phyloP scores from a whole-genome alignment of 2,329 filamentous ascomycete genomes.

The Dichotomopilus funicola region DNA sequence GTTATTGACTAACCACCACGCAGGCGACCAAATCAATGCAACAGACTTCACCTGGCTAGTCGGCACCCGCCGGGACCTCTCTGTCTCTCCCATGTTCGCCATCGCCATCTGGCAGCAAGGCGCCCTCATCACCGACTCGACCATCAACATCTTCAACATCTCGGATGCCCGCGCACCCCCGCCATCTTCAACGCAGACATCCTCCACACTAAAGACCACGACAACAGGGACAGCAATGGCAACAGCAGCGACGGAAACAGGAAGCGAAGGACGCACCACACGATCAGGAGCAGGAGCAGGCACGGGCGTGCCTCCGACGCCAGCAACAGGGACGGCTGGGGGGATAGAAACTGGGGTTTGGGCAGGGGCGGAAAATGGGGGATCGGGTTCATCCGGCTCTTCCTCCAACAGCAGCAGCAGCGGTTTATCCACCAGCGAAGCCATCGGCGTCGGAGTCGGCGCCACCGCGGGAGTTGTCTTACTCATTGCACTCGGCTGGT shows the following conservation, averaged over 20 bases:
- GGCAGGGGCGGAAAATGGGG: too few species aligned
- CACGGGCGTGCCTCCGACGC: too few species aligned
- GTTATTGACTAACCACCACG: too few species aligned
- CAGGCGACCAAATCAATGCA: not conserved
- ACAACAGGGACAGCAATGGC: not conserved
- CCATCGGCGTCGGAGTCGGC: not conserved
- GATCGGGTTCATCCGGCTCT: too few species aligned
- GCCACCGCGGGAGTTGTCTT: not conserved
- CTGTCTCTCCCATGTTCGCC: not conserved
- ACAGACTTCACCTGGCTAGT: constrained; percentile 1
- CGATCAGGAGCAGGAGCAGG: too few species aligned
- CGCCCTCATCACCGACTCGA: not conserved
- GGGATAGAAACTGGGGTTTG: too few species aligned
- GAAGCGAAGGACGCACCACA: too few species aligned
- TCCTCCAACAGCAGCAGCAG: not conserved
- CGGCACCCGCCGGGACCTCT: not conserved
- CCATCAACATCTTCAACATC: constrained; percentile 6
- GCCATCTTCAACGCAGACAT: not conserved
- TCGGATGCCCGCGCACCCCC: not conserved
- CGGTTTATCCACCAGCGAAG: not conserved
- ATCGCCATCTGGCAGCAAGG: constrained; percentile 5
- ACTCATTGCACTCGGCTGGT: not conserved
- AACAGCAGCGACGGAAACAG: too few species aligned
- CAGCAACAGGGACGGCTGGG: not conserved
- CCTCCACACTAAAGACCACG: not conserved